These are phyloP conservation scores for Cadophora malorum DNA, from an alignment of 2,329 filamentous ascomycete genomes.

Conservation along the genomic window DNA sequence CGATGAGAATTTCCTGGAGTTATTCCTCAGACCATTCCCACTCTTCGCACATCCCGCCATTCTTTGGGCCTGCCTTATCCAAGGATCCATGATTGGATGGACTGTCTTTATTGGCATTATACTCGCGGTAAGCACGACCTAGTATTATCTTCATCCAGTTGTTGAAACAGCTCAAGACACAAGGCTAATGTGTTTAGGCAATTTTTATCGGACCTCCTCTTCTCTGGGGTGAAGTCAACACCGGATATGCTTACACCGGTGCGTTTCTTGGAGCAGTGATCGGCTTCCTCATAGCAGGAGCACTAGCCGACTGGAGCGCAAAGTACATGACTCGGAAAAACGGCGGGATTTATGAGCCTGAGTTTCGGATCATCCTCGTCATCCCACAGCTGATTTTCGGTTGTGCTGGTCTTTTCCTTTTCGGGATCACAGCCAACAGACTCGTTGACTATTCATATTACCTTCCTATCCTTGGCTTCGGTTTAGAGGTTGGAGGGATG, in stretches of 20 bases:
- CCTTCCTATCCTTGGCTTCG: slow-evolving; percentile 79
- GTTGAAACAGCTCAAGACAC: neutral
- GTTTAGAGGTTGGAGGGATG: slow-evolving; percentile 86
- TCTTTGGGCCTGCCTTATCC: slow-evolving; percentile 78
- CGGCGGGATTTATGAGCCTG: slow-evolving; percentile 85
- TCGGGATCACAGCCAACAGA: slow-evolving; percentile 74
- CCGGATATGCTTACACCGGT: slow-evolving; percentile 86
- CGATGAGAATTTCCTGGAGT: slow-evolving; percentile 72
- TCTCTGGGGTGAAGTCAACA: slow-evolving; percentile 80
- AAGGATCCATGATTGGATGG: slow-evolving; percentile 93
- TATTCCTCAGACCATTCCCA: slow-evolving; percentile 76
- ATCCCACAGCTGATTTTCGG: slow-evolving; percentile 82
- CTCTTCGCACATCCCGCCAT: slow-evolving; percentile 86
- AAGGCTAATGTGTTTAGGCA: slow-evolving; percentile 46
- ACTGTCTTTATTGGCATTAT: slow-evolving; percentile 91
- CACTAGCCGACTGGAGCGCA: slow-evolving; percentile 76
- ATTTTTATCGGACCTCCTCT: slow-evolving; percentile 83
- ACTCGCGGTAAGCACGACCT: slow-evolving; percentile 55
- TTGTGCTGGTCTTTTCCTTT: slow-evolving; percentile 81
- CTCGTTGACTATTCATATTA: slow-evolving; percentile 72
- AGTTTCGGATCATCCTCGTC: slow-evolving; percentile 85
- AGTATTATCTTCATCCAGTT: neutral
- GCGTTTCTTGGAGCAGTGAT: slow-evolving; percentile 83
- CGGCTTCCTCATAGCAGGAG: slow-evolving; percentile 78
- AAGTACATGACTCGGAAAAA: slow-evolving; percentile 75